Evolutionary conservation across 1,284 basidiomycete species (phyloP).

Genomic region (Sanghuangporus weigelae): DNA sequence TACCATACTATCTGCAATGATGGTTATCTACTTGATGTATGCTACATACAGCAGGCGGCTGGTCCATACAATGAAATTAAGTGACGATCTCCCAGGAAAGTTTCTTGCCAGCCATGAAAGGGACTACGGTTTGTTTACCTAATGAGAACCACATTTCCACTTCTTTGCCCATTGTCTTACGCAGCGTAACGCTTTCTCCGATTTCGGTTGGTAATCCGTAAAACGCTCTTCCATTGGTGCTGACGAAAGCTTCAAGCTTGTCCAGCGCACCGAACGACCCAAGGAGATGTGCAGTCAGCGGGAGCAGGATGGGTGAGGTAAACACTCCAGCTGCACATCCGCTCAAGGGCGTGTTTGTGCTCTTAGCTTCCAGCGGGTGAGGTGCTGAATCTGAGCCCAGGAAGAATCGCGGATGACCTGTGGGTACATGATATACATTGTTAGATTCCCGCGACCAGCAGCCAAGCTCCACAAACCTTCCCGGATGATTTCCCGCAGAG

Average conservation of each 20-base stretch:
- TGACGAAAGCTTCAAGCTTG: slow-evolving; percentile 74
- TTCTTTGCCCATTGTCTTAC: slow-evolving; percentile 32
- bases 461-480: slow-evolving; percentile 49
- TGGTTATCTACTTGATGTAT: neutral
- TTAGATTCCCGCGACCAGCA: neutral
- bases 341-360: slow-evolving; percentile 64
- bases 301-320: slow-evolving; percentile 87
- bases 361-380: slow-evolving; percentile 80
- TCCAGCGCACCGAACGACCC: slow-evolving; percentile 86
- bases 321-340: slow-evolving; percentile 93
- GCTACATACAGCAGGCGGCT: neutral
- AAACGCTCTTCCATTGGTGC: slow-evolving; percentile 72
- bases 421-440: slow-evolving; percentile 9
- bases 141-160: slow-evolving; percentile 49
- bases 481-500: slow-evolving; percentile 76
- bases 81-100: slow-evolving; percentile 76
- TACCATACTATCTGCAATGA: neutral
- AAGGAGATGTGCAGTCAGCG: slow-evolving; percentile 78
- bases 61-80: neutral
- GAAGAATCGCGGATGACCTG: slow-evolving; percentile 95
- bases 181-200: slow-evolving; percentile 30
- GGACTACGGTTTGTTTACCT: slow-evolving; percentile 63
- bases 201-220: slow-evolving; percentile 47
- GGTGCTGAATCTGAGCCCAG: slow-evolving; percentile 97
- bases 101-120: slow-evolving; percentile 89